Percentiles rank a stretch among this genome's conserved stretches.
Conservation (phyloP, 768 basidiomycete species). For the Boletales sp. region DNA sequence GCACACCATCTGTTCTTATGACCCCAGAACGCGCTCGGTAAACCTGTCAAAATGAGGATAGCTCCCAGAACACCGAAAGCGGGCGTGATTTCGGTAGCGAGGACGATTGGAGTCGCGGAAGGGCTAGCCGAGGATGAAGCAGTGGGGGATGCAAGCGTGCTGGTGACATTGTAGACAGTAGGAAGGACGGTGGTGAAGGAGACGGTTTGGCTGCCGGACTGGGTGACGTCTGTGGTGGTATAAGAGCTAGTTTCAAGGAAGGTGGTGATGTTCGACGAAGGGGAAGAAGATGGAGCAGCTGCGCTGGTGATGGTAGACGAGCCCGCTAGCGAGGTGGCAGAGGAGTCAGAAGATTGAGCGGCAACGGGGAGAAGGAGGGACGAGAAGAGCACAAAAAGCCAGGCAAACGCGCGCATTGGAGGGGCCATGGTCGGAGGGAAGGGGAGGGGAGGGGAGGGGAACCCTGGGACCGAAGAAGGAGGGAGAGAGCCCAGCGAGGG, state of each 20-base stretch:
- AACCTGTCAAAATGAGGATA: constrained; percentile 83
- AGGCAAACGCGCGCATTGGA: background rate
- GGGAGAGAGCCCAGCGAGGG: constrained; percentile 1
- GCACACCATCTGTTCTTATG: constrained; percentile 93
- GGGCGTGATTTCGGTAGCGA: constrained; percentile 72
- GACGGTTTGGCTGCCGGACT: constrained; percentile 46
- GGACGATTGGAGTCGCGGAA: constrained; percentile 33
- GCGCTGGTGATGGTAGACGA: constrained; percentile 12
- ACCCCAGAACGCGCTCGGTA: constrained; percentile 87
- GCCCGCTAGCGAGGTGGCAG: constrained; percentile 14
- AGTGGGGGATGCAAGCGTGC: constrained; percentile 48
- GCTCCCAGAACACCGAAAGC: constrained; percentile 89
- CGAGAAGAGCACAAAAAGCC: constrained; percentile 25
- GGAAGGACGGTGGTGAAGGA: constrained; percentile 54
- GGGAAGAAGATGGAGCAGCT: background rate
- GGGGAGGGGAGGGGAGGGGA: background rate
- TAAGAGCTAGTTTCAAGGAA: constrained; percentile 53
- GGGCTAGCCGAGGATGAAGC: constrained; percentile 41
- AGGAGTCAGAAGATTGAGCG: constrained; percentile 34
- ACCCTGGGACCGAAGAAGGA: background rate
- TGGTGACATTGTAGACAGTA: constrained; percentile 60
- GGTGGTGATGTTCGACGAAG: constrained; percentile 40
- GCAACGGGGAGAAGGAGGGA: constrained; percentile 26
- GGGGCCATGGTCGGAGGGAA: constrained; percentile 12
- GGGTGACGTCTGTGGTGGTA: constrained; percentile 45